Evolutionary conservation across 805 yeast species (phyloP).

Genomic region (Ogataea pini): DNA sequence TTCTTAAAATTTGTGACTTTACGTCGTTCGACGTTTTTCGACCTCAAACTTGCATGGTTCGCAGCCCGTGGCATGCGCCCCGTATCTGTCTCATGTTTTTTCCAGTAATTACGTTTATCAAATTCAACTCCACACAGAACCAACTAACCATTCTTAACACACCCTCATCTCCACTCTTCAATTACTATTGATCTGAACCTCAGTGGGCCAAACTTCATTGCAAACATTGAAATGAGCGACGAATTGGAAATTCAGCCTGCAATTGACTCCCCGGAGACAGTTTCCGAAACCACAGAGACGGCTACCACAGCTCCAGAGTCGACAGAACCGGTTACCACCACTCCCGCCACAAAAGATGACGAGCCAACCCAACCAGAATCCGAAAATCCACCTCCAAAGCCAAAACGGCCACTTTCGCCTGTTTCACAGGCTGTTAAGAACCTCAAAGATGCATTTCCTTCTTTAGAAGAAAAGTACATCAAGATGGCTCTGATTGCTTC

Average conservation of each 20-base stretch:
- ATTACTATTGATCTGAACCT: not conserved
- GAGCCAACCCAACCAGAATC: conserved; percentile 1
- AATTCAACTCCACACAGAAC: not conserved
- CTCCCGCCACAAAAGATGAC: no score
- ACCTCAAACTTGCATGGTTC: not conserved
- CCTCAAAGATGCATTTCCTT: conserved; percentile 84
- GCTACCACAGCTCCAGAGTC: not conserved
- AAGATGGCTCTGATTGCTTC: conserved; percentile 86
- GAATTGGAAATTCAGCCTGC: conserved; percentile 9
- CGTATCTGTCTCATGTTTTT: not conserved
- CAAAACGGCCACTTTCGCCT: conserved; percentile 65
- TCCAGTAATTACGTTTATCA: not conserved
- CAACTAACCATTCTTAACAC: no score
- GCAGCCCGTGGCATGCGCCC: conserved; percentile 1
- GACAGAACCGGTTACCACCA: no score
- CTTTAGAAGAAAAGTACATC: conserved; percentile 65
- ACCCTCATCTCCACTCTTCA: no score
- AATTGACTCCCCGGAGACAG: conserved; percentile 6
- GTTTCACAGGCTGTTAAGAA: conserved; percentile 54
- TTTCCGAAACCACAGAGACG: not conserved
- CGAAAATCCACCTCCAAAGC: conserved; percentile 45
- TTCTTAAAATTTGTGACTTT: no score
- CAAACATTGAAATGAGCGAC: conserved; percentile 40
- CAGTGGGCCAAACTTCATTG: not conserved
- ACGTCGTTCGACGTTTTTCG: not conserved